These are phyloP conservation scores for Phytopythium litorale DNA, from an alignment of 352 stramenopile genomes.

Conservation along the genomic window DNA sequence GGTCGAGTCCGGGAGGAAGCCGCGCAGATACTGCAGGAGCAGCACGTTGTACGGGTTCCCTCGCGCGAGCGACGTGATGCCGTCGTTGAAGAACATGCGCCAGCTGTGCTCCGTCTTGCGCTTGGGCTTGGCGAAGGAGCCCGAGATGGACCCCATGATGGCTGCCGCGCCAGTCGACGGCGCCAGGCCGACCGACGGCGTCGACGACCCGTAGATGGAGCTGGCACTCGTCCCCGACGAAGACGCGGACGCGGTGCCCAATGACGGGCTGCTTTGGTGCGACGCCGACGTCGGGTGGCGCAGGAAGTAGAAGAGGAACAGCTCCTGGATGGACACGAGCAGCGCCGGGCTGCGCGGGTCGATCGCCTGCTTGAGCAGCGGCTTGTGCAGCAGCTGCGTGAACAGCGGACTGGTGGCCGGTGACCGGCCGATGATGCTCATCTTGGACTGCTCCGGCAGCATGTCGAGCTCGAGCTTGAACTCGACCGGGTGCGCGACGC, in stretches of 20 bases:
- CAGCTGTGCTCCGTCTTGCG: conserved; percentile 57
- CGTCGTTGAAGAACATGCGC: conserved; percentile 67
- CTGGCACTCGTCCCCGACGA: not conserved
- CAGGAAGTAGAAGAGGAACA: conserved; percentile 85
- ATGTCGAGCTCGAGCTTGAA: conserved; percentile 80
- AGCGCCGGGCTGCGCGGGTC: conserved; percentile 73
- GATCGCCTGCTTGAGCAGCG: conserved; percentile 69
- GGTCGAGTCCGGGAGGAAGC: conserved; percentile 70
- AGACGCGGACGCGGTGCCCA: not conserved
- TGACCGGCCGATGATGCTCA: conserved; percentile 64
- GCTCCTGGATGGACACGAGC: conserved; percentile 80
- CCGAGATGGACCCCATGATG: conserved; percentile 45
- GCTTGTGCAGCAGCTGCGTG: conserved; percentile 81
- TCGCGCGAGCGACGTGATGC: conserved; percentile 52
- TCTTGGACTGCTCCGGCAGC: conserved; percentile 78
- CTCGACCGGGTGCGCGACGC: conserved; percentile 67
- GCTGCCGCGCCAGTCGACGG: conserved; percentile 13
- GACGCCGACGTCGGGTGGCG: conserved; percentile 68
- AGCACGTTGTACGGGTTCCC: conserved; percentile 86
- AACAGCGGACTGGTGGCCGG: conserved; percentile 67
- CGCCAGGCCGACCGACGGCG: not conserved
- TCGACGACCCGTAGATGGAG: conserved; percentile 3
- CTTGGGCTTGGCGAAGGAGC: conserved; percentile 47
- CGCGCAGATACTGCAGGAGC: conserved; percentile 72
- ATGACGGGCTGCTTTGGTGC: conserved; percentile 42